These are phyloP conservation scores for Eucalyptus virginea DNA, from an alignment of 345 rosid species.

Conservation along the genomic window DNA sequence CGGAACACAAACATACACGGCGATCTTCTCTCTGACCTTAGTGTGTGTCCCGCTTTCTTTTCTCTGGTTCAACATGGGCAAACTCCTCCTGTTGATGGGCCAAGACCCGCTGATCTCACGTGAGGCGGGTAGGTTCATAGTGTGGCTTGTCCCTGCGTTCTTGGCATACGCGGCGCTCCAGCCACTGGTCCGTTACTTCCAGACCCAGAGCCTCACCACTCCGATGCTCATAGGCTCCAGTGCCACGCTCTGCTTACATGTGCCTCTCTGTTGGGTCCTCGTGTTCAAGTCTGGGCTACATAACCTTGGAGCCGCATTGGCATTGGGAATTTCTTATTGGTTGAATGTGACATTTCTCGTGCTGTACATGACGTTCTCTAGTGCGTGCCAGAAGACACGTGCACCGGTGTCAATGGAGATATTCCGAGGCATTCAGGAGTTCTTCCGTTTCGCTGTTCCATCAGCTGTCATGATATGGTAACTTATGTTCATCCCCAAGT, in stretches of 20 bases:
- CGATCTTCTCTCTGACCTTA: slow-evolving; percentile 18
- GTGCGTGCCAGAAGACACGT: slow-evolving; percentile 18
- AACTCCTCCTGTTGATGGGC: slow-evolving; percentile 16
- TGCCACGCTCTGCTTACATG: slow-evolving; percentile 9
- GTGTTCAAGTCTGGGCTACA: slow-evolving; percentile 16
- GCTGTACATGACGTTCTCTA: slow-evolving; percentile 18
- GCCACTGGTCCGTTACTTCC: slow-evolving; percentile 20
- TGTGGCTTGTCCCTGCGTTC: slow-evolving; percentile 27
- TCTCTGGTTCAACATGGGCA: slow-evolving; percentile 24
- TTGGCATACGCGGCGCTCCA: slow-evolving; percentile 27
- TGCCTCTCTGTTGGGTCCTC: slow-evolving; percentile 26
- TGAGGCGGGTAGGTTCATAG: slow-evolving; percentile 18
- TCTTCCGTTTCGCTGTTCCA: slow-evolving; percentile 32
- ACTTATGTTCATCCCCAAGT: neutral
- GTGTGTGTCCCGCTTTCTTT: slow-evolving; percentile 24
- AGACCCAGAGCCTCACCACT: slow-evolving; percentile 21
- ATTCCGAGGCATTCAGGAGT: slow-evolving; percentile 14
- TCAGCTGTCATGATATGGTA: slow-evolving; percentile 42
- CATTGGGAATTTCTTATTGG: slow-evolving; percentile 23
- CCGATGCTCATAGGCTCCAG: slow-evolving; percentile 30
- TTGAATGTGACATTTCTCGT: slow-evolving; percentile 19
- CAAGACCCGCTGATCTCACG: slow-evolving; percentile 31
- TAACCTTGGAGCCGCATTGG: slow-evolving; percentile 28
- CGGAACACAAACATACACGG: slow-evolving; percentile 22
- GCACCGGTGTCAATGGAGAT: slow-evolving; percentile 8